Evolutionary conservation across 139 green algal species (phyloP).

Genomic region (Diplosphaera chodatii): DNA sequence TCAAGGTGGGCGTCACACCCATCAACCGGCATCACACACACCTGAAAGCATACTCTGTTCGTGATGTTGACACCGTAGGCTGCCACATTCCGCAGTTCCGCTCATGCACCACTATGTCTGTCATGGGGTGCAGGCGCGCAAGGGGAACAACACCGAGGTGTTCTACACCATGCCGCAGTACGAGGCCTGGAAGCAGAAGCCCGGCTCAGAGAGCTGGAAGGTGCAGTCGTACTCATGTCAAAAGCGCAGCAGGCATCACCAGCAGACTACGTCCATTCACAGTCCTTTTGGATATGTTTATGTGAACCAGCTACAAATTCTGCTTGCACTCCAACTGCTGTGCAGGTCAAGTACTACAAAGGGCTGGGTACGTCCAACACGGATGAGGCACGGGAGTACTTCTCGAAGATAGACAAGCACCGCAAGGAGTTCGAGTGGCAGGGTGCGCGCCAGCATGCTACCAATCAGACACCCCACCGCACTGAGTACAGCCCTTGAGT

Average conservation of each 20-base stretch:
- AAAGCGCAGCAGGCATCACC: too few relatives aligned
- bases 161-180: slow-evolving; percentile 99
- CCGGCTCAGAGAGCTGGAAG: slow-evolving; percentile 66
- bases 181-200: slow-evolving; percentile 84
- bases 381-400: slow-evolving; percentile 95
- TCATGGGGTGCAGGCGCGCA: slow-evolving; percentile 56
- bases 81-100: neutral
- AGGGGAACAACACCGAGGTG: slow-evolving; percentile 59
- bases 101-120: neutral
- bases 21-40: too few relatives aligned
- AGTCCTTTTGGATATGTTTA: too few relatives aligned
- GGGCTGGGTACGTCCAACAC: slow-evolving; percentile 93
- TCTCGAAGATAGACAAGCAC: slow-evolving; percentile 75
- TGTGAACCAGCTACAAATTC: too few relatives aligned
- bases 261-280: too few relatives aligned
- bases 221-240: neutral
- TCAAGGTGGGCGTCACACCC: slow-evolving; percentile 69
- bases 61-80: too few relatives aligned
- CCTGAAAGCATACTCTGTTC: too few relatives aligned
- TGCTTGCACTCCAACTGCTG: too few relatives aligned
- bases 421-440: slow-evolving; percentile 86
- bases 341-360: slow-evolving; percentile 99
- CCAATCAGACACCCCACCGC: too few relatives aligned
- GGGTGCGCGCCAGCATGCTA: slow-evolving; percentile 27
- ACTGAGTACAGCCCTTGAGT: too few relatives aligned